These are phyloP conservation scores for Sabuloglossum arenarium DNA, from an alignment of 495 filamentous ascomycete species.

Conservation along the genomic window DNA sequence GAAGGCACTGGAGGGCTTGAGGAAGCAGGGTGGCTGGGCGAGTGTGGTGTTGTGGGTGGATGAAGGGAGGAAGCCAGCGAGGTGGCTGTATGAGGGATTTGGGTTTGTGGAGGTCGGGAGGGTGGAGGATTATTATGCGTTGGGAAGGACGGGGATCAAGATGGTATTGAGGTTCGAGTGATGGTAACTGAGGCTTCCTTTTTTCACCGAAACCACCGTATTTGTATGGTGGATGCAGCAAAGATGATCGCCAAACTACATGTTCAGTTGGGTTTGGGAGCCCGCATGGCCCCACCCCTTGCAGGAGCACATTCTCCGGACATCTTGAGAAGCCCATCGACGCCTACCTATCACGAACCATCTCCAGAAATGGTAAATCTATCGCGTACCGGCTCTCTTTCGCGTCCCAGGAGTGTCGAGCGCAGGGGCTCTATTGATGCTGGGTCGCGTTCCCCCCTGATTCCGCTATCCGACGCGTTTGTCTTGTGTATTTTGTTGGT, in stretches of 20 bases:
- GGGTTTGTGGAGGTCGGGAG: constrained; percentile 31
- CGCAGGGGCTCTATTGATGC: not conserved
- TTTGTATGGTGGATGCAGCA: too few species aligned
- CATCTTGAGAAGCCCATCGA: too few species aligned
- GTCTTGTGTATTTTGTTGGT: too few species aligned
- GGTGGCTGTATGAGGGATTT: constrained; percentile 25
- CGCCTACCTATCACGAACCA: too few species aligned
- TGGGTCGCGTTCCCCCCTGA: not conserved
- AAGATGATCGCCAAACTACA: too few species aligned
- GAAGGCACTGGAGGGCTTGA: constrained; percentile 24
- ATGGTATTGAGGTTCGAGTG: constrained; percentile 23
- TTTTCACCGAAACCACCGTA: too few species aligned
- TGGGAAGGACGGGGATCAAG: constrained; percentile 31
- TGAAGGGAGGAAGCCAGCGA: constrained; percentile 26
- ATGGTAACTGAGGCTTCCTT: not conserved
- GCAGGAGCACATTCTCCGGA: not conserved
- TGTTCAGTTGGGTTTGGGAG: not conserved
- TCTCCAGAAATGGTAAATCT: not conserved
- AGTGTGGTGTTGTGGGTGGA: constrained; percentile 42
- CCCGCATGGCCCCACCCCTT: not conserved
- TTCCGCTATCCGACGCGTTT: not conserved
- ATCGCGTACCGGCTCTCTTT: not conserved
- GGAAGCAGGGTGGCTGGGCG: constrained; percentile 30
- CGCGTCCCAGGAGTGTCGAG: constrained; percentile 4
- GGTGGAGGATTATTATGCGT: constrained; percentile 34